These are phyloP conservation scores for Centella asiatica DNA, from an alignment of 129 eudicot species.

Conservation along the genomic window DNA sequence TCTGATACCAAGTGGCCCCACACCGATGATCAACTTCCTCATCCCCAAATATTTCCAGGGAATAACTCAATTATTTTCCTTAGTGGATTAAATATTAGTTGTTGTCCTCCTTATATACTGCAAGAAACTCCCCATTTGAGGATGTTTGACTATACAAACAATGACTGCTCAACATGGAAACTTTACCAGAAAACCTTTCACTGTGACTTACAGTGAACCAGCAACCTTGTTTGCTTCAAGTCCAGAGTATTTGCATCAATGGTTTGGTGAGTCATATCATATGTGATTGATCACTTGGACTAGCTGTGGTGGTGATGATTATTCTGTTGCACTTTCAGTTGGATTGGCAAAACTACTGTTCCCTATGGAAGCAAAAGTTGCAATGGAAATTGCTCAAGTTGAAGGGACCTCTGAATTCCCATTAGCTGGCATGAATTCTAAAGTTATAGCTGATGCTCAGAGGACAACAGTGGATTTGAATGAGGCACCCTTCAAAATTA, in stretches of 20 bases:
- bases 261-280: not conserved
- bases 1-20: too few species aligned
- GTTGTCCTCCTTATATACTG: not conserved
- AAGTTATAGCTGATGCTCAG: constrained; percentile 45
- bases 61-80: not conserved
- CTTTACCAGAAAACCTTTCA: not conserved
- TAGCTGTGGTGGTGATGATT: not conserved
- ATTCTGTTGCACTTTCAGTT: constrained; percentile 37
- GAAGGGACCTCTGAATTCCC: constrained; percentile 74
- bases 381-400: constrained; percentile 97
- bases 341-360: constrained; percentile 69
- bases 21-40: not conserved
- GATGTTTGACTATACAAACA: not conserved
- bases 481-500: constrained; percentile 77
- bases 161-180: not conserved
- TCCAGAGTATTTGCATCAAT: not conserved
- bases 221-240: not conserved
- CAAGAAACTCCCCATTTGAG: not conserved
- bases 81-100: not conserved
- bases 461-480: constrained; percentile 72
- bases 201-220: too few species aligned
- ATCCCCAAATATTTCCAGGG: too few species aligned
- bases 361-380: constrained; percentile 94
- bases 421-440: constrained; percentile 32
- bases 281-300: not conserved